Base-by-base conservation (phyloP, 257 asterid genomes). In the Voacanga thouarsii region DNA sequence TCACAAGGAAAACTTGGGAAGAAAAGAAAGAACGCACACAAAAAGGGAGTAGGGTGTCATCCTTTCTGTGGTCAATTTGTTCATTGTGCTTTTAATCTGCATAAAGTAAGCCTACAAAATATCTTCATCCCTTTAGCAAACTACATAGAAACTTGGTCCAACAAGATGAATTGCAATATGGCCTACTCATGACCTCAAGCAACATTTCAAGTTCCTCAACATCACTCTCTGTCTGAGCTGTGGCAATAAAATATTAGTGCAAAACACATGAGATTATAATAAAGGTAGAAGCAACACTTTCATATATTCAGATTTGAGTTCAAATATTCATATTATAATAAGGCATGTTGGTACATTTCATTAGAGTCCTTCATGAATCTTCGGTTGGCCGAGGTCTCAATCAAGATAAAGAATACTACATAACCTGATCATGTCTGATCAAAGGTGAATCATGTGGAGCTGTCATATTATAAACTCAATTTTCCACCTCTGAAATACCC, bases 181-280 rank as follows among this genome's bases (percentile, higher is more conserved):
- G 44, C 70, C 24, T 37, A 44, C 57, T 57, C 77, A 12, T 37
- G 44, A 94, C 98, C 98, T 94, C 98, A 3, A 92, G 98, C 75
- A 94, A 80, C 97, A 94, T 94, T 78, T 94, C 98, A 73, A 94
- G 97, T 83, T 94, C 97, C 82, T 94, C 99, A 24, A 92, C 96
- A 72, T 90, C 94, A 71, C 86, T 80, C 84, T 87, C 97, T n/a
- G 77, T 85, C 8, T 77, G 93, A 49, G 77, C 81, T 47, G 91
- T 75, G n/a, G n/a, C n/a, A n/a, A n/a, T n/a, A n/a, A n/a, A n/a
- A n/a, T n/a, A n/a, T n/a, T n/a, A n/a, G n/a, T n/a, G n/a, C n/a
- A n/a, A n/a, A n/a, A n/a, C n/a, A n/a, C n/a, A n/a, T n/a, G n/a
- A n/a, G n/a, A n/a, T n/a, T n/a, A n/a, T n/a, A n/a, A n/a, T n/a